Evolutionary conservation across 2,329 filamentous ascomycete genomes (phyloP).

Genomic region (Colletotrichum simmondsii): DNA sequence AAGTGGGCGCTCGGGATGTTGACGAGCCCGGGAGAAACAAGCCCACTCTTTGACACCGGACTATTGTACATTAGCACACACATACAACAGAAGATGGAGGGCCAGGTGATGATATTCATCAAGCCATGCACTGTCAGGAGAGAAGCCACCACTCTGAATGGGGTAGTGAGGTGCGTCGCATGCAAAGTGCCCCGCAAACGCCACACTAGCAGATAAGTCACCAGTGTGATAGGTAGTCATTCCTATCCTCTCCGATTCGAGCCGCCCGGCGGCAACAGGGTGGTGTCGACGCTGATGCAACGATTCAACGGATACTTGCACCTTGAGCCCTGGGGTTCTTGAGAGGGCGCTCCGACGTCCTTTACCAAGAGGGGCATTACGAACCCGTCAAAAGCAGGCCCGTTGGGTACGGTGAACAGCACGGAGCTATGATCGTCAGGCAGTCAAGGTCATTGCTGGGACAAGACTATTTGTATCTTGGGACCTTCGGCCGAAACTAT

Average conservation of each 20-base stretch:
- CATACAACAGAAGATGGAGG: slow-evolving; percentile 3
- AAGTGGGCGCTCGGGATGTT: neutral
- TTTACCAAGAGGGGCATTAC: neutral
- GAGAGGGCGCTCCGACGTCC: neutral
- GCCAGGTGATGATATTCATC: slow-evolving; percentile 9
- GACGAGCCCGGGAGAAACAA: slow-evolving; percentile 1
- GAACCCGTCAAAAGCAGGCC: neutral
- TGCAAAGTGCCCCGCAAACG: neutral
- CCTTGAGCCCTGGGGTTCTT: neutral
- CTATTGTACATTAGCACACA: slow-evolving; percentile 12
- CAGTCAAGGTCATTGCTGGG: slow-evolving; percentile 5
- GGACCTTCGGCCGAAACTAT: slow-evolving; percentile 19
- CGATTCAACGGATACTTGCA: neutral
- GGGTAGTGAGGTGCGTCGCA: slow-evolving; percentile 2
- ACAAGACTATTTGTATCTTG: neutral
- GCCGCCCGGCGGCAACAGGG: neutral
- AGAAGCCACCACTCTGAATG: neutral
- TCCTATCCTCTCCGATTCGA: neutral
- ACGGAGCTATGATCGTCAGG: neutral
- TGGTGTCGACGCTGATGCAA: neutral
- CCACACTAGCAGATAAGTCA: neutral
- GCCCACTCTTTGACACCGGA: neutral
- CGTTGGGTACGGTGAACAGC: slow-evolving; percentile 11
- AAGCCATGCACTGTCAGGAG: slow-evolving; percentile 7
- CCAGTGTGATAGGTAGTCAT: neutral